Evolutionary conservation across 345 rosid genomes (phyloP), one percentile per base, ranked within the genome.

Genomic region (Eucalyptus decipiens): DNA sequence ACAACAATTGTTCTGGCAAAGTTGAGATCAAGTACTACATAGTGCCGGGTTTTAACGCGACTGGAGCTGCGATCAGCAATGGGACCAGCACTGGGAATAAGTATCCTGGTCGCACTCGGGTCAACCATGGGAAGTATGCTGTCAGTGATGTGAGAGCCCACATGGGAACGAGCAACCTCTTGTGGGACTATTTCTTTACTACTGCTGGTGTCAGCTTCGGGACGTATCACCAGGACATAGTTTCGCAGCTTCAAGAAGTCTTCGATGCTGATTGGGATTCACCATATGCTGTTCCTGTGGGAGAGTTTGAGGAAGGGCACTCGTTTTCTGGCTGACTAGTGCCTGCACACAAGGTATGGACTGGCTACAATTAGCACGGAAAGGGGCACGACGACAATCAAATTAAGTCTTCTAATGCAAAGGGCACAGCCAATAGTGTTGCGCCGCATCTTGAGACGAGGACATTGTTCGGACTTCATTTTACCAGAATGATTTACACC

Each of bases 201-300:
- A 97, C 99, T 5, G 95, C 98, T 16, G 97, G 98, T 90, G 94
- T 97, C 51, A 92, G 99, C 90, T 96, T 96, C 43, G 98, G 99
- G 81, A 94, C 98, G 13, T 92, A 95, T 89, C 91, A 92, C 85
- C 92, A 94, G 37, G 85, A 90, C 54, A 92, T 96, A 93, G 98
- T 96, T 91, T 90, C 92, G 34, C 96, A 95, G 88, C 98, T 97
- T 67, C 97, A 95, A 87, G 93, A 93, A 51, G 93, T 97, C 67
- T 97, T 97, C 26, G 97, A 97, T 89, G 95, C 94, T 40, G 99
- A 97, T 88, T 96, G 98, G 98, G 90, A 95, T 62, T 97, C 98
- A 40, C 98, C 94, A 2, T 95, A 95, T 94, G 95, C 93, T 69
- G 91, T 94, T 90, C 95, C 96, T 26, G 93, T 95, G 67, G 90